A percentile compares a stretch with the other conserved stretches of the same genome.
Evolutionary conservation across 2,329 filamentous ascomycete genomes (phyloP).

Genomic region (Chalara sp.): DNA sequence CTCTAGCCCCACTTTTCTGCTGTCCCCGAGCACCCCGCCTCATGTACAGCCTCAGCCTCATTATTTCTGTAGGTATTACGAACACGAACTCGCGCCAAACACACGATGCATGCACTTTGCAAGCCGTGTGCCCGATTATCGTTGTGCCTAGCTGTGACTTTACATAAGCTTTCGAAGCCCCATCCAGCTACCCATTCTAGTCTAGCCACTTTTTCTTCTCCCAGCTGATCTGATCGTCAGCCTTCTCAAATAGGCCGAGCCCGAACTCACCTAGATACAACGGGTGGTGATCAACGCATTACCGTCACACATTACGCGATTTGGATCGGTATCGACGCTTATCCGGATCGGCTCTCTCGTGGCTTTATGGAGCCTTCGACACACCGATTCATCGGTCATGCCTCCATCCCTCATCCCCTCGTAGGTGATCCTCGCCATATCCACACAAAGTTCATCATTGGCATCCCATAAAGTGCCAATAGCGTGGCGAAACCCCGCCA

Average conservation of each 20-base stretch:
- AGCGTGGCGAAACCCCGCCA: constrained; percentile 34
- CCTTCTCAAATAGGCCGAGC: neutral
- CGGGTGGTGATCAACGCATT: neutral
- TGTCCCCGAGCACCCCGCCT: no score
- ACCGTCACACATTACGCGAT: neutral
- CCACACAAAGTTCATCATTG: constrained; percentile 27
- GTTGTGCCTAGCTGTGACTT: no score
- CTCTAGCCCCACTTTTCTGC: no score
- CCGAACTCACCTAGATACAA: neutral
- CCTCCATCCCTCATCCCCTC: constrained; percentile 8
- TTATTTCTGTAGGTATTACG: no score
- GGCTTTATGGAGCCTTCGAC: constrained; percentile 1
- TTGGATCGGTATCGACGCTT: constrained; percentile 1
- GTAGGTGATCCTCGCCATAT: constrained; percentile 26
- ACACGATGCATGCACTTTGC: no score
- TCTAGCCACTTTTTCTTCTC: no score
- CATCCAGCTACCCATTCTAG: no score
- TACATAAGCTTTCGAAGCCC: no score
- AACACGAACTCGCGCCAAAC: no score
- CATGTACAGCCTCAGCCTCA: no score
- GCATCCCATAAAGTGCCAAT: constrained; percentile 36
- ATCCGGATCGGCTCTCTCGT: neutral
- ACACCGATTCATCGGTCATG: constrained; percentile 1
- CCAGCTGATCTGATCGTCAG: neutral
- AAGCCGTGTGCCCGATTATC: no score